Evolutionary conservation across 2,329 filamentous ascomycete species (phyloP), one percentile per base, ranked within the genome.

Genomic region (Fusarium sp.): DNA sequence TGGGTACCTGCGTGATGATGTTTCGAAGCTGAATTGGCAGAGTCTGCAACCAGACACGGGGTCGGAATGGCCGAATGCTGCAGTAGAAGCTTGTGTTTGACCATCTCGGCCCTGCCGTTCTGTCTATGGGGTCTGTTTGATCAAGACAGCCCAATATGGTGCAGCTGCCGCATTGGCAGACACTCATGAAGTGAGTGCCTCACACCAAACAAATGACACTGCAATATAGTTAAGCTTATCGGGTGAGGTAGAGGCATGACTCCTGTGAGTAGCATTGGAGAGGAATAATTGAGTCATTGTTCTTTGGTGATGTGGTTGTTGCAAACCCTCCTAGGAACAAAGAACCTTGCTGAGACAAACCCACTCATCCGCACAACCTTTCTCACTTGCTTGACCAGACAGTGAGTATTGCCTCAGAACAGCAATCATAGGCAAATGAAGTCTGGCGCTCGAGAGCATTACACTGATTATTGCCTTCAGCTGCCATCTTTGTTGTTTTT

Each of bases 341-440:
- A 13, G 47, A 52, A 3, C 9, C 8, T 29, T 16, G 5, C 8
- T 14, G 8, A 24, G 8, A 22, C 22, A 47, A 27, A 47, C 22
- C 14, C 27, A 2, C 5, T 5, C 2, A 16, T 13, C 24, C 13
- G 3, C 8, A n/a, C 24, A 29, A n/a, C 4, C 24, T 4, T 31
- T 10, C 18, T n/a, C 47, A 29, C 18, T n/a, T 29, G 20, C 4
- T 11, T 29, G 10, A 1, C 45, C 3, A 11, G 9, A 13, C 13
- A 24, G 11, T 31, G 29, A 31, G 29, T 9, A 31, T 9, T 5
- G 2, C 9, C 1, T 9, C 8, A 10, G 10, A 9, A 50, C 3
- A 45, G 11, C 6, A 2, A 50, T 13, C 3, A 9, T 9, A 4
- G 5, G 2, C 2, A 6, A 6, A 22, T 18, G 2, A 2, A 11